phyloP scores from a whole-genome alignment of 2,329 filamentous ascomycete species.

The Didymella exigua region DNA sequence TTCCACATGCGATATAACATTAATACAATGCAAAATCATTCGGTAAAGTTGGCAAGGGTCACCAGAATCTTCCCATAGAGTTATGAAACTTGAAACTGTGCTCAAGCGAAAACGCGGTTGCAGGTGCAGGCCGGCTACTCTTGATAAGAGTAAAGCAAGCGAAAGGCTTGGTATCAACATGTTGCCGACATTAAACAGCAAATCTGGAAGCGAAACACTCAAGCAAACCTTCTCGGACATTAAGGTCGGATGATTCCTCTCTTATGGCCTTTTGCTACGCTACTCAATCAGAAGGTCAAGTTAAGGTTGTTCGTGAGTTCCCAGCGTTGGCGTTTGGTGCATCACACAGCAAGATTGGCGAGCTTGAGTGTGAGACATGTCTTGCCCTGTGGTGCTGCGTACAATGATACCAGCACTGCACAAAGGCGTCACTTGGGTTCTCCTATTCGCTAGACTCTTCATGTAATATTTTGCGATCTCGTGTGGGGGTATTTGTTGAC shows the following conservation, averaged over 20 bases:
- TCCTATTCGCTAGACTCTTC: background rate
- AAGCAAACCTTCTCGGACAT: background rate
- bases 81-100: background rate
- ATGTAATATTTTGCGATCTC: background rate
- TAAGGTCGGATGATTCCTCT: background rate
- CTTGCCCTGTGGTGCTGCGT: background rate
- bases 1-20: too few relatives aligned
- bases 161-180: background rate
- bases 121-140: background rate
- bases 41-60: too few relatives aligned
- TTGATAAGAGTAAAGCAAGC: background rate
- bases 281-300: constrained; percentile 8
- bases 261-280: background rate
- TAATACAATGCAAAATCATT: too few relatives aligned
- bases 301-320: constrained; percentile 29
- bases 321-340: constrained; percentile 11
- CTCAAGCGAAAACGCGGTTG: background rate
- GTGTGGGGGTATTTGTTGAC: background rate
- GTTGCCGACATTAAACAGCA: background rate
- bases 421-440: background rate
- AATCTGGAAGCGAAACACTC: background rate
- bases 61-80: background rate
- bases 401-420: background rate
- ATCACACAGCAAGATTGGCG: constrained; percentile 2
- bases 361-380: constrained; percentile 9